Percentiles rank a stretch among this genome's conserved stretches.
phyloP scores from a whole-genome alignment of 352 stramenopile genomes.

The Thraustochytrium striatum region DNA sequence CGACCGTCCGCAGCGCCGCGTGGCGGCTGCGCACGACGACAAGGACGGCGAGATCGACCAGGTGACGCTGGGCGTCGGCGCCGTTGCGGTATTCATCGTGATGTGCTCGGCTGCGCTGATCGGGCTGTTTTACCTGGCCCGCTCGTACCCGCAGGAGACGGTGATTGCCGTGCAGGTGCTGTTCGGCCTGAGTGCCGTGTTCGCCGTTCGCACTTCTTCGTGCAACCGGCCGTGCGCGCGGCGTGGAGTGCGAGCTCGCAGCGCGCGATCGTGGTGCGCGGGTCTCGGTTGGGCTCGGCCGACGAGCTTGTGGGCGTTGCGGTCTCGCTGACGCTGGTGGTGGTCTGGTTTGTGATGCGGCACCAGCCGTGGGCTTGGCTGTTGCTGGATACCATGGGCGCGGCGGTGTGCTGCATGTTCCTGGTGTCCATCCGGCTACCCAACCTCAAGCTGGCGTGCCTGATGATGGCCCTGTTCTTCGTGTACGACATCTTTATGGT shows the following conservation, averaged over 20 bases:
- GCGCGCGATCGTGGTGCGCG: not conserved
- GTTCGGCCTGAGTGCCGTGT: conserved; percentile 29
- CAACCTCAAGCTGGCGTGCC: conserved; percentile 71
- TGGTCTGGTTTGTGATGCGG: conserved; percentile 64
- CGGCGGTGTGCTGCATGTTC: conserved; percentile 75
- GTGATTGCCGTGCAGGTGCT: conserved; percentile 47
- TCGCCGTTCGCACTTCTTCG: conserved; percentile 32
- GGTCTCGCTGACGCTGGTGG: conserved; percentile 1
- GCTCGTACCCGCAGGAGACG: conserved; percentile 22
- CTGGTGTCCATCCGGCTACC: conserved; percentile 68
- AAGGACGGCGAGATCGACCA: conserved; percentile 33
- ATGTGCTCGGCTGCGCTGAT: conserved; percentile 23
- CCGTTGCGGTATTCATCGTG: conserved; percentile 14
- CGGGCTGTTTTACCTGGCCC: conserved; percentile 40
- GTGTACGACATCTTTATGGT: conserved; percentile 82
- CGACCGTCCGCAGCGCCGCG: too few species aligned
- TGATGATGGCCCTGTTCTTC: conserved; percentile 73
- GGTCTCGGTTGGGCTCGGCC: not conserved
- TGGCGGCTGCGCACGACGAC: not conserved
- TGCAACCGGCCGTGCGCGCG: conserved; percentile 25
- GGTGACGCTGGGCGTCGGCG: conserved; percentile 13
- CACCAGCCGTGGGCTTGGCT: conserved; percentile 69
- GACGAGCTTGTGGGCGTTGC: conserved; percentile 2
- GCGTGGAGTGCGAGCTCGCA: not conserved
- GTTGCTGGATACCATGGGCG: conserved; percentile 70